Evolutionary conservation across 1,284 basidiomycete genomes (phyloP).

Genomic region (Pseudozyma sp.): DNA sequence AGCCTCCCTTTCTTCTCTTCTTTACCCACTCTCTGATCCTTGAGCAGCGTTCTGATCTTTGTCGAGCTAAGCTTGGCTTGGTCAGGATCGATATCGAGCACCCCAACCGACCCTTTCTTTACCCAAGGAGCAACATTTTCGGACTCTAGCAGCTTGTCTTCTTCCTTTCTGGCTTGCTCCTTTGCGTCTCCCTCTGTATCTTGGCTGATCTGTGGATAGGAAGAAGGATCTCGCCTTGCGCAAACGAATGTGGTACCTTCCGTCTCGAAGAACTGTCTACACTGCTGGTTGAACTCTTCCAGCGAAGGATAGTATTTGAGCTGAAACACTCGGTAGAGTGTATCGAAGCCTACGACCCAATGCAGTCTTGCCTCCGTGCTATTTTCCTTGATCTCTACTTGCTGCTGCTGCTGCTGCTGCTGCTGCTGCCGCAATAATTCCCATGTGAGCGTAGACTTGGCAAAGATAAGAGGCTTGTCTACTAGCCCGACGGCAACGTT

Average conservation of each 20-base stretch:
- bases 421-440: constrained; percentile 70
- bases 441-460: constrained; percentile 78
- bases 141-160: constrained; percentile 31
- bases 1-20: constrained; percentile 19
- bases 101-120: constrained; percentile 26
- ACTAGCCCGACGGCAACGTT: constrained; percentile 85
- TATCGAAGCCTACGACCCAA: constrained; percentile 87
- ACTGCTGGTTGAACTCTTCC: constrained; percentile 73
- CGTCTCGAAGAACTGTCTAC: constrained; percentile 75
- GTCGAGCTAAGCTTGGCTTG: constrained; percentile 54
- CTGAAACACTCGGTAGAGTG: constrained; percentile 84
- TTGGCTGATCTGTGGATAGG: constrained; percentile 21
- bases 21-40: constrained; percentile 3
- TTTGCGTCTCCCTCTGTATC: neutral
- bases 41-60: constrained; percentile 32
- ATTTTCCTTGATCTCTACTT: neutral
- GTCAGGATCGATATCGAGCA: constrained; percentile 45
- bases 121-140: constrained; percentile 45
- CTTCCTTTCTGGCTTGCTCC: constrained; percentile 21
- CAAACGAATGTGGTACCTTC: constrained; percentile 76
- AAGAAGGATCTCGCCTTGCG: constrained; percentile 45
- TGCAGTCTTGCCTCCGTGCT: constrained; percentile 69
- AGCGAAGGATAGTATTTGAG: constrained; percentile 79
- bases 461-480: constrained; percentile 87
- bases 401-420: neutral